phyloP scores from a whole-genome alignment of 495 filamentous ascomycete genomes.

The Aspergillus cavernicola region DNA sequence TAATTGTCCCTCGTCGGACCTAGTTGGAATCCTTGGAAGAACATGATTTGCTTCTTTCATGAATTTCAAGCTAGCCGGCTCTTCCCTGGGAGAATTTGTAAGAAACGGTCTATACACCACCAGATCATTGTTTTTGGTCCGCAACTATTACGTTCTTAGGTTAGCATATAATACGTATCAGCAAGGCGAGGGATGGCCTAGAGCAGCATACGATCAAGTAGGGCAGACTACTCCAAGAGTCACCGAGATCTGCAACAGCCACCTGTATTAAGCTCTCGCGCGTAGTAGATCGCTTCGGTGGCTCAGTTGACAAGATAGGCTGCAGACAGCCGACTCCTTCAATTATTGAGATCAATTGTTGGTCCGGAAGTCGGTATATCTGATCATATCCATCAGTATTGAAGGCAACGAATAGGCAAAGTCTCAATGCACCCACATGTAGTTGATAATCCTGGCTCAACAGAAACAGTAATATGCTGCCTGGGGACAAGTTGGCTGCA shows the following conservation, averaged over 20 bases:
- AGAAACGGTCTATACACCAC: slow-evolving; percentile 82
- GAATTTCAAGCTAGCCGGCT: slow-evolving; percentile 58
- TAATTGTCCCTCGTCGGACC: slow-evolving; percentile 36
- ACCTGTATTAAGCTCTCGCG: slow-evolving; percentile 73
- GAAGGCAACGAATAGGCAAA: neutral
- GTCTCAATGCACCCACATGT: slow-evolving; percentile 52
- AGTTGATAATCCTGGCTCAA: slow-evolving; percentile 66
- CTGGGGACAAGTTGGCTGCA: slow-evolving; percentile 39
- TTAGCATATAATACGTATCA: neutral
- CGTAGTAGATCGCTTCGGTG: slow-evolving; percentile 62
- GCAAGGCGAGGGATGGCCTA: neutral
- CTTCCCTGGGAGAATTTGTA: slow-evolving; percentile 25
- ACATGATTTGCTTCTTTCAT: slow-evolving; percentile 65
- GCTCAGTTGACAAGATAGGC: slow-evolving; percentile 68
- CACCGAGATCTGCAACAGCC: slow-evolving; percentile 79
- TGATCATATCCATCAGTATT: slow-evolving; percentile 13
- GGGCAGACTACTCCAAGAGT: slow-evolving; percentile 61
- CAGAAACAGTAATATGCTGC: slow-evolving; percentile 66
- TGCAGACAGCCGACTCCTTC: slow-evolving; percentile 76
- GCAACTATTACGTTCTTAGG: slow-evolving; percentile 49
- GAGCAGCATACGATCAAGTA: slow-evolving; percentile 67
- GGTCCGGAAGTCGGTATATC: slow-evolving; percentile 42
- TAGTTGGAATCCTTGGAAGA: slow-evolving; percentile 46
- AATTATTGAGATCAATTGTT: slow-evolving; percentile 31
- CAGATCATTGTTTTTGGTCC: slow-evolving; percentile 74